Conservation (phyloP, 805 yeast species). For the Kregervanrija pseudodelftensis region DNA sequence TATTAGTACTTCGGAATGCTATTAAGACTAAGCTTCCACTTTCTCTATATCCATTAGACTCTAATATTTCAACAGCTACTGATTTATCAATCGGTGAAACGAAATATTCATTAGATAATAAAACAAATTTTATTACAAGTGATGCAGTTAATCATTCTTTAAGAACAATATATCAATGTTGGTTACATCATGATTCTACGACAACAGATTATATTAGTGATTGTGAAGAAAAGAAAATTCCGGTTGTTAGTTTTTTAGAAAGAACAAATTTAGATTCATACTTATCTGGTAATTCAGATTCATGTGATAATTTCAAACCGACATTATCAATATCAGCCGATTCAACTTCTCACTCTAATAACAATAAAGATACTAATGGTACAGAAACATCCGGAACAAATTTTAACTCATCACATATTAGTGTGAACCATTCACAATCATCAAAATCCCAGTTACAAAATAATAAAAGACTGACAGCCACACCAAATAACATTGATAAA, state of each 20-base stretch:
- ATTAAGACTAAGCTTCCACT: conserved; percentile 11
- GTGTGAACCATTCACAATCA: no score
- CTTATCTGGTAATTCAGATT: conserved; percentile 62
- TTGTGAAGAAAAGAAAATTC: conserved; percentile 56
- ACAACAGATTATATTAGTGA: conserved; percentile 77
- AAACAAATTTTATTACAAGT: conserved; percentile 34
- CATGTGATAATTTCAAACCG: conserved; percentile 44
- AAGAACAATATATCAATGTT: conserved; percentile 64
- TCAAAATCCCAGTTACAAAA: conserved; percentile 1
- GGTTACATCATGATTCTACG: conserved; percentile 65
- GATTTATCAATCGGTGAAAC: conserved; percentile 10
- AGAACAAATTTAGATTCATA: conserved; percentile 79
- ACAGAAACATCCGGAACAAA: no score
- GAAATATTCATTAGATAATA: conserved; percentile 24
- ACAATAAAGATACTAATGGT: neutral
- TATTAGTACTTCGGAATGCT: conserved; percentile 12
- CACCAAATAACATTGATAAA: conserved; percentile 4
- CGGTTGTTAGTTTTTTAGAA: conserved; percentile 74
- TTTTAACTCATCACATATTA: no score
- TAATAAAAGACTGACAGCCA: neutral
- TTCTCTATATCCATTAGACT: conserved; percentile 11
- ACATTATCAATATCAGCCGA: neutral
- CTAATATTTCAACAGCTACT: conserved; percentile 15
- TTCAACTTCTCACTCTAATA: neutral
- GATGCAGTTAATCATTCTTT: conserved; percentile 33